Percentiles rank a stretch among this genome's conserved stretches.
Evolutionary conservation across 768 basidiomycete genomes (phyloP).

Genomic region (Suillus alpinus): DNA sequence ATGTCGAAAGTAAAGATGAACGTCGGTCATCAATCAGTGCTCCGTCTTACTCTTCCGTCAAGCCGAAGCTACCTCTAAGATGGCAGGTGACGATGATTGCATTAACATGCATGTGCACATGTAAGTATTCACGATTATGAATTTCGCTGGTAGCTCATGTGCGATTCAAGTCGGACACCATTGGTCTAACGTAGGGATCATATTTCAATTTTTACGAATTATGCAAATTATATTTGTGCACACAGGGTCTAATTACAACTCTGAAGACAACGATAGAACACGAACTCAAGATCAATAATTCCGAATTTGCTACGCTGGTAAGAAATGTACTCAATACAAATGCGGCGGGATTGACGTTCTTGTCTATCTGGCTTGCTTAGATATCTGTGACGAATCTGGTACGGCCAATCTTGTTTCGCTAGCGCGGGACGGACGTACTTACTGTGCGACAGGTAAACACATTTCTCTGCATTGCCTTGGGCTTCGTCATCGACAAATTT

Average conservation of each 20-base stretch:
- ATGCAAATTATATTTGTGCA: neutral
- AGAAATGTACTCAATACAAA: neutral
- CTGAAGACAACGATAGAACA: constrained; percentile 43
- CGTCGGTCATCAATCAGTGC: neutral
- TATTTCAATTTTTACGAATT: neutral
- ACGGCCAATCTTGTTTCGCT: constrained; percentile 1
- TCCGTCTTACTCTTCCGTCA: constrained; percentile 11
- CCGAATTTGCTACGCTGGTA: constrained; percentile 41
- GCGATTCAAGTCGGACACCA: constrained; percentile 36
- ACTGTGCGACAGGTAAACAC: constrained; percentile 33
- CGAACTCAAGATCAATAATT: constrained; percentile 41
- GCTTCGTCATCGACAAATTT: constrained; percentile 41
- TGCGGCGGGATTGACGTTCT: neutral
- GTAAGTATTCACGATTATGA: constrained; percentile 24
- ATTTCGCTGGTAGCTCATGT: neutral
- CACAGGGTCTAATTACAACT: constrained; percentile 38
- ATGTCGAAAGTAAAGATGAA: neutral
- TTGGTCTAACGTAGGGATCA: constrained; percentile 38
- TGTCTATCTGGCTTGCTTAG: constrained; percentile 11
- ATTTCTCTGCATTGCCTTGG: constrained; percentile 39
- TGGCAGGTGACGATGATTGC: constrained; percentile 36
- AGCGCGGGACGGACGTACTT: neutral
- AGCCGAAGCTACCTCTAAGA: constrained; percentile 30
- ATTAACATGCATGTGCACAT: constrained; percentile 39
- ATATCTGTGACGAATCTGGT: constrained; percentile 38